Evolutionary conservation across 2,329 filamentous ascomycete species (phyloP), one percentile per base, ranked within the genome.

Genomic region (Allantophomopsis cytisporea): DNA sequence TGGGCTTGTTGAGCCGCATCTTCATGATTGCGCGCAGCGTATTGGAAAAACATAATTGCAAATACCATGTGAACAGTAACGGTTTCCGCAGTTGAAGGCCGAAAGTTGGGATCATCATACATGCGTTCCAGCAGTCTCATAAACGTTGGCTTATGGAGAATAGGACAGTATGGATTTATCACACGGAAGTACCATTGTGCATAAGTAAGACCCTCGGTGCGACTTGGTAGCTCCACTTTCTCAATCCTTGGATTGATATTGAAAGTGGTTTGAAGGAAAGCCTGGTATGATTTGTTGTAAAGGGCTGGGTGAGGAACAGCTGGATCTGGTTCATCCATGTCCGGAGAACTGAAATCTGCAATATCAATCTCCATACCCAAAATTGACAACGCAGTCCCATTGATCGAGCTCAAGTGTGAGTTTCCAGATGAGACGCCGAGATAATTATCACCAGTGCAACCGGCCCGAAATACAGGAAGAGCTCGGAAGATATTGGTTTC

Each of bases 341-440:
- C 81, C 1, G 69, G 65, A 1, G 71, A 74, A 36, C 79, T 70
- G 51, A 84, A 86, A 35, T 80, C 75, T 11, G 80, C 76, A 33
- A 89, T 72, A 56, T 93, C 82, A 50, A 91, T 81, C 35, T 83
- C 80, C 48, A 81, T 82, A 28, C 84, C 85, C 33, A 91, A 73
- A 39, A 93, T 74, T 1, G 82, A 79, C n/a, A 91, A 63, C 7
- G 73, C 76, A 0, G 81, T 87, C 36, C 83, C 83, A 50, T 80
- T 79, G 52, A 88, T 80, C 7, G 80, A 78, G 57, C 77, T 84
- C 31, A 87, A 60, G 38, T 76, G 73, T 7, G 73, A 71, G 48
- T 72, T 75, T 40, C 80, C 74, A 6, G 70, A 23, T 14, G 54
- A 51, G 10, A 75, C 75, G 31, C 80, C 81, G 4, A 85, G 65